Base-by-base conservation (phyloP, 352 stramenopile genomes). In the Phytophthora hybrid region DNA sequence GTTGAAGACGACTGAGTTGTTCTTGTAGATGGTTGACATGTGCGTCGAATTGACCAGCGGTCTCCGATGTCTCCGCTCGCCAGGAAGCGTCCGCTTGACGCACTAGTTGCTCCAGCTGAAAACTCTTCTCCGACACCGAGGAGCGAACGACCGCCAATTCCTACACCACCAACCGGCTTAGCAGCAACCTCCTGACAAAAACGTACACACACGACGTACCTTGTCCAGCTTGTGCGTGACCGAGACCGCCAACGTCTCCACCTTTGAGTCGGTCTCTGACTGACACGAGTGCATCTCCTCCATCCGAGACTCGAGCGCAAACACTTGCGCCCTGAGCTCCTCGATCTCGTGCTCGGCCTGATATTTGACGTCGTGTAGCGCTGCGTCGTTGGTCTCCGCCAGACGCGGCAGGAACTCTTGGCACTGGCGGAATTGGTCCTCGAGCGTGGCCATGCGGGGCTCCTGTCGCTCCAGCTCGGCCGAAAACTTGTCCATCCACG, bases 401-500 rank as follows among this genome's bases (percentile, higher is more conserved):
- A 88, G 31, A 2, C 55, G 53, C 59, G 84, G 73, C 52, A 90
- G 44, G 37, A 81, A 84, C 23, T 84, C 66, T 55, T 89, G 80
- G 39, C 76, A 82, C 5, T 76, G 78, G 5, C 56, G 80, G 44
- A 85, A 65, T 32, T 86, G 81, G 10, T 89, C 81, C 21, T 88
- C 76, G 8, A 76, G 51, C 29, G 78, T 74, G 0, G 65, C 59
- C 23, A 88, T 44, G 8, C 81, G 78, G 4, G 66, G 46, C 53
- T 84, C 71, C 52, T 91, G 81, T 19, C 68, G 54, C 29, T 77
- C 65, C 44, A 90, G 57, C 29, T 90, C 76, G 3, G 57, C 73
- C 31, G 83, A 88, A 29, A 87, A 78, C 58, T 90, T 90, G n/a
- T 90, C 81, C 67, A 90, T 91, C 81, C 85, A 92, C n/a, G 76